A percentile compares a stretch with the other conserved stretches of the same genome.
Conservation (phyloP, 2,329 filamentous ascomycete genomes). For the Alternaria panax region DNA sequence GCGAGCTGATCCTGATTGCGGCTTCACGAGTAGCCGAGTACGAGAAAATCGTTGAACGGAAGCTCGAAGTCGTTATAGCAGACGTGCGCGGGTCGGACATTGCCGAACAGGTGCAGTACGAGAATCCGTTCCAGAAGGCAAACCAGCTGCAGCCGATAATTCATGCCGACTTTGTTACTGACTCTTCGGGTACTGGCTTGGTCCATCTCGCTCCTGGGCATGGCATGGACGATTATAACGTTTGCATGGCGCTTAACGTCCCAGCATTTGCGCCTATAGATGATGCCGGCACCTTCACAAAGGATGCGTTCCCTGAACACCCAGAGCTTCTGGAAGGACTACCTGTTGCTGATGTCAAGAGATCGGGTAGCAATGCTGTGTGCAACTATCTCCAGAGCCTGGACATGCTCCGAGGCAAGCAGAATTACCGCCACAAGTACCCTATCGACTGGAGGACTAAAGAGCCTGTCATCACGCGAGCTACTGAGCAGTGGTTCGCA, state of each 20-base stretch:
- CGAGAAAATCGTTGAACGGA: constrained; percentile 39
- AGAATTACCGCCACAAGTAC: constrained; percentile 87
- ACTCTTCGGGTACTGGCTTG: constrained; percentile 90
- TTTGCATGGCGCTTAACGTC: constrained; percentile 75
- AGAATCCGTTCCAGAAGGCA: constrained; percentile 71
- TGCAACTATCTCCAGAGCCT: constrained; percentile 68
- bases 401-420: constrained; percentile 68
- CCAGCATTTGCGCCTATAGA: constrained; percentile 82
- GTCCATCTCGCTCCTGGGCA: constrained; percentile 95
- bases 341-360: constrained; percentile 73
- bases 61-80: constrained; percentile 60
- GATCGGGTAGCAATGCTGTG: constrained; percentile 62
- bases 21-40: constrained; percentile 70
- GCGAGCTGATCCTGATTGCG: constrained; percentile 74
- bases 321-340: constrained; percentile 73
- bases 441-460: constrained; percentile 99
- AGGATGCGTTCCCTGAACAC: constrained; percentile 75
- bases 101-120: constrained; percentile 68
- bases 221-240: constrained; percentile 94
- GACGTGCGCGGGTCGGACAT: constrained; percentile 72
- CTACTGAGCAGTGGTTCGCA: constrained; percentile 97
- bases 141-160: constrained; percentile 73
- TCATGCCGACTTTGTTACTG: constrained; percentile 86
- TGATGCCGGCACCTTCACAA: constrained; percentile 80
- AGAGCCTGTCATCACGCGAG: constrained; percentile 85